Base-by-base conservation (phyloP, 2,329 filamentous ascomycete species). In the Colletotrichum tofieldiae region DNA sequence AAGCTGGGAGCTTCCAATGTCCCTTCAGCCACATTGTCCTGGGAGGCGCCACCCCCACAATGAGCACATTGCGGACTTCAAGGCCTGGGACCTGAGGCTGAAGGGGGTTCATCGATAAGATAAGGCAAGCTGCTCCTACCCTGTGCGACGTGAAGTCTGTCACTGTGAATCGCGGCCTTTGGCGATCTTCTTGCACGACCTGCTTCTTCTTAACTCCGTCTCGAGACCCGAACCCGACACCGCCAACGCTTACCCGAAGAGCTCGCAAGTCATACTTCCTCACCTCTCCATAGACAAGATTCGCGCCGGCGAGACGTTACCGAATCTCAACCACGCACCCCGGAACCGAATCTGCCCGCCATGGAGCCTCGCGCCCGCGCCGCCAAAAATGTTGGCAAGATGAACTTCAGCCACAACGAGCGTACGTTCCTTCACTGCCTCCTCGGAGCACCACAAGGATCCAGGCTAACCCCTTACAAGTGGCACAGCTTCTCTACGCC, bases 351-450 rank as follows among this genome's bases (percentile, higher is more conserved):
- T 18, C 45, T 32, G 60, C 63, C 73, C 75, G 89, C 84, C 81
- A 94, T 94, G 86, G 93, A 95, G 84, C 93, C 93, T 75, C 88
- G 93, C 79, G 93, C 93, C 72, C 90, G 93, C 78, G 91, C 92
- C 78, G 92, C 92, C 79, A 93, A 94, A 79, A 94, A 95, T 85
- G 92, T 94, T 82, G 92, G 92, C 75, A 93, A 94, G 82, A 93
- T 95, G 87, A 95, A 94, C 81, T 96, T 96, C 82, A 87, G 86
- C 73, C 86, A 90, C 69, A 89, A 89, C 79, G 93, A 95, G 82
- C 85, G 93, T 94, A 85, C 75, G 90, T 83, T 52, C 23, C 63
- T 70, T 32, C 49, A 18, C 29, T 16, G 32, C 55, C 51, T 39
- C 18, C 18, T n/a, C 41, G 6, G 23, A 29, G 26, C 14, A 47